These are phyloP conservation scores for Talaromyces liani DNA, from an alignment of 495 filamentous ascomycete genomes.

Conservation along the genomic window DNA sequence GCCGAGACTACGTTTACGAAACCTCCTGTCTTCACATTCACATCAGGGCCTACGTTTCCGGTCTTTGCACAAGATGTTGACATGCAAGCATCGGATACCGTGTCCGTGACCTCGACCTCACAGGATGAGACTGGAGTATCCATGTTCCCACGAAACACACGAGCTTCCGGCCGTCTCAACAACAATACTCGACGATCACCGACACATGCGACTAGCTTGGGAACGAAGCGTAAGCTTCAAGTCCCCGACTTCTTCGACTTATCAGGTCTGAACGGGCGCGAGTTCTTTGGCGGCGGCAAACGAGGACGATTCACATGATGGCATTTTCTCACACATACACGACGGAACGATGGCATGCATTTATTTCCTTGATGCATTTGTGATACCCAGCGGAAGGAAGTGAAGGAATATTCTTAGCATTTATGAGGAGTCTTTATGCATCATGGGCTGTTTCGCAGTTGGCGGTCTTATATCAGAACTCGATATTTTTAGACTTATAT, in stretches of 20 bases:
- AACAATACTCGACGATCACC: constrained; percentile 34
- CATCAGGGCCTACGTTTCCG: constrained; percentile 52
- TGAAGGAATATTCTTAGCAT: constrained; percentile 31
- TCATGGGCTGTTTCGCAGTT: constrained; percentile 1
- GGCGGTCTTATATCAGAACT: neutral
- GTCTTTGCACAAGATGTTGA: constrained; percentile 26
- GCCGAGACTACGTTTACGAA: constrained; percentile 17
- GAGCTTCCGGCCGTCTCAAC: constrained; percentile 44
- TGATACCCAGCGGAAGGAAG: constrained; percentile 24
- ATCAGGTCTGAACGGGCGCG: constrained; percentile 57
- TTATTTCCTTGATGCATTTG: neutral
- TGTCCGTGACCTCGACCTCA: constrained; percentile 14
- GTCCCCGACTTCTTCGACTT: constrained; percentile 79
- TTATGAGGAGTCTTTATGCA: constrained; percentile 29
- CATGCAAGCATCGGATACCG: constrained; percentile 13
- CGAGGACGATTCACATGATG: constrained; percentile 59
- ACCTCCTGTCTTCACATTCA: constrained; percentile 58
- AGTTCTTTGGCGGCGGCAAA: constrained; percentile 63
- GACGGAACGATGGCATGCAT: constrained; percentile 28
- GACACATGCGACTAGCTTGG: constrained; percentile 37
- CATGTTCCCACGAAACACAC: constrained; percentile 42
- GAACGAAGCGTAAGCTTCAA: constrained; percentile 72
- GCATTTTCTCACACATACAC: constrained; percentile 22
- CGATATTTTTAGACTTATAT: constrained; percentile 6
- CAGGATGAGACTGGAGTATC: constrained; percentile 41